Conservation (phyloP, 2,329 filamentous ascomycete species). For the Venturia carpophila region DNA sequence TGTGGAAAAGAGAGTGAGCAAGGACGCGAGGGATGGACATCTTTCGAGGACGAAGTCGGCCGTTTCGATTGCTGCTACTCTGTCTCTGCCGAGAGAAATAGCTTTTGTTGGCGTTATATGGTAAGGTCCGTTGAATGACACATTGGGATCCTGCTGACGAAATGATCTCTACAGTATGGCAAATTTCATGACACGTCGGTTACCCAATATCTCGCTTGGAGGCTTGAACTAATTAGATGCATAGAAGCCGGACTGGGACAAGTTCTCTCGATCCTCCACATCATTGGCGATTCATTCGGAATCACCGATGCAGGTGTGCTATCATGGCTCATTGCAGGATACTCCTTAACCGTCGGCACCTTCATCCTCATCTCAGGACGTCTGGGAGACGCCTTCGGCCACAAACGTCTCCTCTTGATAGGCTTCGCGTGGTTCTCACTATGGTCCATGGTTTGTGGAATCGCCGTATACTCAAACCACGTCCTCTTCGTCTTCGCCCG, state of each 20-base stretch:
- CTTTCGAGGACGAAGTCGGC: conserved; percentile 14
- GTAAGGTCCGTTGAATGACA: too few species aligned
- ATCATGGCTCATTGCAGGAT: conserved; percentile 44
- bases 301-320: conserved; percentile 35
- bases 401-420: conserved; percentile 42
- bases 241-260: conserved; percentile 31
- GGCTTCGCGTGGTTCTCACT: conserved; percentile 44
- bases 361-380: conserved; percentile 45
- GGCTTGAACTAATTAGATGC: not conserved
- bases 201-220: conserved; percentile 29
- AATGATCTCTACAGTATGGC: conserved; percentile 18
- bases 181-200: conserved; percentile 36
- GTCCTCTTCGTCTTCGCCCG: conserved; percentile 33
- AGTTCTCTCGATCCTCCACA: conserved; percentile 34
- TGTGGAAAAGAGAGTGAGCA: not conserved
- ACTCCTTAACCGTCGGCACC: conserved; percentile 42
- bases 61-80: conserved; percentile 12
- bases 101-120: conserved; percentile 25
- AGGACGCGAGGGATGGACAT: not conserved
- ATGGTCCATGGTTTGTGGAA: conserved; percentile 40
- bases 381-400: conserved; percentile 44
- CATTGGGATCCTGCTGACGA: too few species aligned
- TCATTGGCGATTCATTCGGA: conserved; percentile 37
- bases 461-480: conserved; percentile 34
- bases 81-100: conserved; percentile 20